These are phyloP conservation scores for Aureobasidium sp. DNA, from an alignment of 2,329 filamentous ascomycete species.

Conservation along the genomic window DNA sequence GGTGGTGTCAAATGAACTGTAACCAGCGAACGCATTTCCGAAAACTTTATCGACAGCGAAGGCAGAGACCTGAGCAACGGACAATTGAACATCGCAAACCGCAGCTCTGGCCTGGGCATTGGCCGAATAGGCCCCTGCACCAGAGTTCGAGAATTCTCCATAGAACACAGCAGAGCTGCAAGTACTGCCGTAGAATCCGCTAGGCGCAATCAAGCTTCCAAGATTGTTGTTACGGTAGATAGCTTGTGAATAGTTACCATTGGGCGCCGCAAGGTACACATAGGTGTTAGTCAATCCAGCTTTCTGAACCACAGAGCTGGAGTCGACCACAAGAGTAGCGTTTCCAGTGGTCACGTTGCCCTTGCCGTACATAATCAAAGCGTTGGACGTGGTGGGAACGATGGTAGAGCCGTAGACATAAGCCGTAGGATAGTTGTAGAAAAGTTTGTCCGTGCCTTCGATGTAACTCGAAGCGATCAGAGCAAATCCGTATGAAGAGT, in stretches of 20 bases:
- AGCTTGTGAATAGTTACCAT: slow-evolving; percentile 33
- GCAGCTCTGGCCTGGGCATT: slow-evolving; percentile 30
- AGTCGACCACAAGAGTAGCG: slow-evolving; percentile 19
- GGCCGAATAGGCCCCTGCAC: slow-evolving; percentile 33
- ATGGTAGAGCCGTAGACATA: slow-evolving; percentile 42
- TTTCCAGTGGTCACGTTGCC: not conserved
- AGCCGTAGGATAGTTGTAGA: slow-evolving; percentile 35
- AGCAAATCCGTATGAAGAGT: slow-evolving; percentile 28
- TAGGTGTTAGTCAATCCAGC: slow-evolving; percentile 27
- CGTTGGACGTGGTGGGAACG: slow-evolving; percentile 32
- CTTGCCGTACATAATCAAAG: slow-evolving; percentile 22
- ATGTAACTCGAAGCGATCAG: slow-evolving; percentile 42
- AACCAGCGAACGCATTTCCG: slow-evolving; percentile 29
- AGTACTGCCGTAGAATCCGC: slow-evolving; percentile 30
- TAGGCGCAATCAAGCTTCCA: slow-evolving; percentile 32
- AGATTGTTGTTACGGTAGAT: slow-evolving; percentile 37
- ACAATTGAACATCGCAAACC: slow-evolving; percentile 31
- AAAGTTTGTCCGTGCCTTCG: slow-evolving; percentile 38
- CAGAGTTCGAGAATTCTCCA: slow-evolving; percentile 37
- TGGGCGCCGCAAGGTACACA: slow-evolving; percentile 36
- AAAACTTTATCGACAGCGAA: slow-evolving; percentile 34
- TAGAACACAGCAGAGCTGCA: slow-evolving; percentile 28
- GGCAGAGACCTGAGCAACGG: slow-evolving; percentile 29
- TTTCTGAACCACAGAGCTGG: slow-evolving; percentile 17
- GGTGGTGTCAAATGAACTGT: slow-evolving; percentile 27